phyloP scores from a whole-genome alignment of 805 yeast genomes.

The Lipomyces anomalus region DNA sequence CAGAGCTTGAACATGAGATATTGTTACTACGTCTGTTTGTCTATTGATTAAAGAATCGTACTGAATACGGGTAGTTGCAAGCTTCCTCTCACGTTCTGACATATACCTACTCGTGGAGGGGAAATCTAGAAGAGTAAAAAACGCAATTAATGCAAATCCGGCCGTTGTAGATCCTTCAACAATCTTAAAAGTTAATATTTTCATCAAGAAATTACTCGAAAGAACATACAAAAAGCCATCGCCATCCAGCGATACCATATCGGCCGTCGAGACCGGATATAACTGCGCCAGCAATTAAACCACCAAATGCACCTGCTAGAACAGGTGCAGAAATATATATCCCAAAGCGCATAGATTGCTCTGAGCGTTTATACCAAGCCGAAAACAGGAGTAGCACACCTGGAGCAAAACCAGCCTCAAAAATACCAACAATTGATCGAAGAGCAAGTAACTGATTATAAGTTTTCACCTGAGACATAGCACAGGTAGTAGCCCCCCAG shows the following conservation, averaged over 20 bases:
- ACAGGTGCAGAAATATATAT: slow-evolving; percentile 37
- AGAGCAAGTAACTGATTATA: slow-evolving; percentile 28
- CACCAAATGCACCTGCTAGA: slow-evolving; percentile 36
- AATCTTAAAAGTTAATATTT: neutral
- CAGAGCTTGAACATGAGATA: neutral
- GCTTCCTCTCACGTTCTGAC: neutral
- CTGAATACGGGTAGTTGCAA: neutral
- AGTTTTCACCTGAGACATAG: slow-evolving; percentile 30
- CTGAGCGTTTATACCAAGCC: slow-evolving; percentile 38
- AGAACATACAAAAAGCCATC: too few relatives aligned
- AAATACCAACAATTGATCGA: slow-evolving; percentile 34
- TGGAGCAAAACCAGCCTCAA: slow-evolving; percentile 38
- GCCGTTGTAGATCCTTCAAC: neutral
- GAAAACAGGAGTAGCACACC: slow-evolving; percentile 35
- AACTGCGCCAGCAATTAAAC: slow-evolving; percentile 36
- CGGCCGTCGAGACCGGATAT: slow-evolving; percentile 18
- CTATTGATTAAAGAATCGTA: neutral
- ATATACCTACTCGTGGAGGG: neutral
- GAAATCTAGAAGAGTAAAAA: neutral
- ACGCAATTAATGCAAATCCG: neutral
- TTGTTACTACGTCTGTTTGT: neutral
- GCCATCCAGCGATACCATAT: slow-evolving; percentile 42
- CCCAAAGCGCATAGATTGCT: slow-evolving; percentile 37
- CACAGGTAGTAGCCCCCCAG: slow-evolving; percentile 30
- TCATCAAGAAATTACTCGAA: too few relatives aligned